These are phyloP conservation scores for Apiospora koreana DNA, from an alignment of 2,329 filamentous ascomycete species.

Conservation along the genomic window DNA sequence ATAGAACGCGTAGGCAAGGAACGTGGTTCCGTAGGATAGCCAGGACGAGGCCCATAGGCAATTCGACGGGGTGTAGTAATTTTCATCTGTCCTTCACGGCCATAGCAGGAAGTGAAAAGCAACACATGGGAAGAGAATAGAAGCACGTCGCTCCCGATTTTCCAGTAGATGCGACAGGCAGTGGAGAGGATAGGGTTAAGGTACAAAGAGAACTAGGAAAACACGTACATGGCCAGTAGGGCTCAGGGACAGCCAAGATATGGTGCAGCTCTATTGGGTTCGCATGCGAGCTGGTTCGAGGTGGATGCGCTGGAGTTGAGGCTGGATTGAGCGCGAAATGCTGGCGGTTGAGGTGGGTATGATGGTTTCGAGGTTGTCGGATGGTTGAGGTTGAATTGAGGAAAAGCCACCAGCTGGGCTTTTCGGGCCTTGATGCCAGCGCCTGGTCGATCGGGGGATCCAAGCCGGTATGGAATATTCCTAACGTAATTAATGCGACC, in stretches of 20 bases:
- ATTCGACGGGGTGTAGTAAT: background rate
- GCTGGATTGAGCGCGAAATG: background rate
- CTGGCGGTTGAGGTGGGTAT: background rate
- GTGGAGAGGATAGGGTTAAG: background rate
- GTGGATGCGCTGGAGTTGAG: background rate
- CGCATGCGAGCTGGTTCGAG: conserved; percentile 11
- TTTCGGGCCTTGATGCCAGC: background rate
- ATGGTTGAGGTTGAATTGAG: background rate
- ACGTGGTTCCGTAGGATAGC: background rate
- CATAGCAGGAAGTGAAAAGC: background rate
- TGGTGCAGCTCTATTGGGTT: background rate
- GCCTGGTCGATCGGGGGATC: background rate
- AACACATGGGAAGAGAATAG: background rate
- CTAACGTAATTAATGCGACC: background rate
- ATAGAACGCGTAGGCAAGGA: background rate
- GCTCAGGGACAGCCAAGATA: conserved; percentile 4
- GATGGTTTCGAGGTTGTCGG: background rate
- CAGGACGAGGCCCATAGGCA: background rate
- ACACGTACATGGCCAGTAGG: conserved; percentile 12
- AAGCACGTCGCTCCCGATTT: background rate
- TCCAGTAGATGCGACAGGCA: background rate
- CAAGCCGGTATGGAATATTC: background rate
- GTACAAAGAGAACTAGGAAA: background rate
- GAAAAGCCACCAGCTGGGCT: conserved; percentile 5
- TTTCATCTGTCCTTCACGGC: background rate